Evolutionary conservation across 306 rosid species (phyloP).

Genomic region (Vigna nakashimae): DNA sequence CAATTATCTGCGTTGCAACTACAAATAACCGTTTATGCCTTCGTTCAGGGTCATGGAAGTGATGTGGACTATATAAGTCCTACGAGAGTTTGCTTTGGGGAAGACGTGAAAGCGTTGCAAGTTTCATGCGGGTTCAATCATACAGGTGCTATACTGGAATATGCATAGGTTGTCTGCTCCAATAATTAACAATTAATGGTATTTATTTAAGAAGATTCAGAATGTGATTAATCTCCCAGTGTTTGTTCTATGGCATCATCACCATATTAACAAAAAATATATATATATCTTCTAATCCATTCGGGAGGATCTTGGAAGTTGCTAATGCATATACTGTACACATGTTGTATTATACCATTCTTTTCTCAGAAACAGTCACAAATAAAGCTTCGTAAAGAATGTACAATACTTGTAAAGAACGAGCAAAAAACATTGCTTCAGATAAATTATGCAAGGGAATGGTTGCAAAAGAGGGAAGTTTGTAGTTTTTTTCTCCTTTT

Average conservation of each 20-base stretch:
- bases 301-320: conserved; percentile 35
- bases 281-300: conserved; percentile 26
- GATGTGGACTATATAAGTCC: conserved; percentile 87
- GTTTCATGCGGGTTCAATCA: conserved; percentile 98
- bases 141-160: conserved; percentile 85
- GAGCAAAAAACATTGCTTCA: conserved; percentile 6
- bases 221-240: not conserved
- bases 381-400: conserved; percentile 38
- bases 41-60: conserved; percentile 82
- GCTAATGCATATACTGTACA: conserved; percentile 17
- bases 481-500: not conserved
- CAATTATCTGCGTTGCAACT: conserved; percentile 31
- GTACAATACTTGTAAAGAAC: conserved; percentile 26
- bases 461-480: not conserved
- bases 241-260: conserved; percentile 40
- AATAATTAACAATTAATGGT: not conserved
- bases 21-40: conserved; percentile 34
- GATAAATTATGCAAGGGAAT: conserved; percentile 5
- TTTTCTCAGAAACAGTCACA: conserved; percentile 9
- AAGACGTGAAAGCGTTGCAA: conserved; percentile 71
- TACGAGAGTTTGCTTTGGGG: conserved; percentile 60
- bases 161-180: conserved; percentile 49
- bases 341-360: conserved; percentile 42
- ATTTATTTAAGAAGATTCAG: conserved; percentile 19
- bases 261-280: not conserved